These are phyloP conservation scores for Elongisporangium undulatum DNA, from an alignment of 352 stramenopile genomes.

Conservation along the genomic window DNA sequence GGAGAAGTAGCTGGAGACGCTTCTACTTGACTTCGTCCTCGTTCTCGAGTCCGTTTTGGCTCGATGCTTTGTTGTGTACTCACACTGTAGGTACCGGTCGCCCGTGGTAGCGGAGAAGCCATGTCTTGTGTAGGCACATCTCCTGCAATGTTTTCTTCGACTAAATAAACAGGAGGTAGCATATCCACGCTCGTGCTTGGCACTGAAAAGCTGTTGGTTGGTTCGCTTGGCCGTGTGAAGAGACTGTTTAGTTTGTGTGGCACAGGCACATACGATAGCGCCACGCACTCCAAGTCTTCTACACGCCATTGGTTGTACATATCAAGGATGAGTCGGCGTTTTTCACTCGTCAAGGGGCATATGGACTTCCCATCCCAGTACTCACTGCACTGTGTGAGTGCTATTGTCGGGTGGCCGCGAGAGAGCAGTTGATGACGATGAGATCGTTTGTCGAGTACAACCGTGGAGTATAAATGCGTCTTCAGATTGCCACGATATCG, in stretches of 20 bases:
- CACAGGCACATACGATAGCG: conserved; percentile 79
- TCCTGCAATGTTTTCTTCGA: conserved; percentile 53
- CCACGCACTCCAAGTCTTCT: conserved; percentile 81
- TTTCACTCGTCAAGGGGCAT: conserved; percentile 75
- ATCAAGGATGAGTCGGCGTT: conserved; percentile 72
- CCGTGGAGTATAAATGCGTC: conserved; percentile 81
- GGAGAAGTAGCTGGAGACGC: conserved; percentile 23
- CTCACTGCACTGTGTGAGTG: conserved; percentile 72
- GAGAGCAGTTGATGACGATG: conserved; percentile 76
- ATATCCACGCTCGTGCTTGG: conserved; percentile 10
- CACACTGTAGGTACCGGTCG: no score
- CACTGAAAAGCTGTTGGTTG: no score
- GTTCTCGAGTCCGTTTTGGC: not conserved
- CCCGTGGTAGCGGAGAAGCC: no score
- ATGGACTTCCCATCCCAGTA: conserved; percentile 89
- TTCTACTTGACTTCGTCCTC: conserved; percentile 5
- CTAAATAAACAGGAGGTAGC: conserved; percentile 74
- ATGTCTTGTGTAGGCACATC: not conserved
- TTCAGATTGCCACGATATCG: conserved; percentile 82
- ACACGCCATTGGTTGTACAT: conserved; percentile 90
- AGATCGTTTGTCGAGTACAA: conserved; percentile 80
- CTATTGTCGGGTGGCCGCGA: conserved; percentile 67
- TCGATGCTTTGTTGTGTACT: no score
- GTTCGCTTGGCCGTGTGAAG: conserved; percentile 25
- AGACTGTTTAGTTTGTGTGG: conserved; percentile 62